Evolutionary conservation across 2,329 filamentous ascomycete species (phyloP).

Genomic region (Pseudogymnoascus pannorum): DNA sequence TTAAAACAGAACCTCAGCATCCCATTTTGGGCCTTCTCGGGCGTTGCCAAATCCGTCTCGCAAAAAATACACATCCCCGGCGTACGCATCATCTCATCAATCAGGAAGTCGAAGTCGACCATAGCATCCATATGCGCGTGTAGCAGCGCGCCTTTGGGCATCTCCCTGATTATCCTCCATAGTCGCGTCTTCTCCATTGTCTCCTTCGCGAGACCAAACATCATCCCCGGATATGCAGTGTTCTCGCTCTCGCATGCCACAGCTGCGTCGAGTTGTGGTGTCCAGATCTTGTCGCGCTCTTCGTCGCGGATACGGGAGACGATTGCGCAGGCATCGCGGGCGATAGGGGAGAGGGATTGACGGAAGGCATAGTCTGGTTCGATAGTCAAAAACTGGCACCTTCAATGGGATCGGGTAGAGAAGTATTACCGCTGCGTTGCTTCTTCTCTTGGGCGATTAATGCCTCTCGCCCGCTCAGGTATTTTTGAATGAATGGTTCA

Average conservation of each 20-base stretch:
- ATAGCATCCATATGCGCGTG: slow-evolving; percentile 90
- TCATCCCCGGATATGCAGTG: slow-evolving; percentile 79
- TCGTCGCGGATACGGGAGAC: slow-evolving; percentile 71
- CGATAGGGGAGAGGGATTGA: slow-evolving; percentile 69
- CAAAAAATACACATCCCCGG: slow-evolving; percentile 67
- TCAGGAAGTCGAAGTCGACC: slow-evolving; percentile 76
- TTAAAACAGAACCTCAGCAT: slow-evolving; percentile 56
- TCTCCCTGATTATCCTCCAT: slow-evolving; percentile 74
- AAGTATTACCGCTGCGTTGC: slow-evolving; percentile 62
- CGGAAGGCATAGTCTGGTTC: slow-evolving; percentile 60
- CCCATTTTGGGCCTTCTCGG: slow-evolving; percentile 46
- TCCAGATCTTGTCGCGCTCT: slow-evolving; percentile 74
- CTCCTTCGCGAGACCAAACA: slow-evolving; percentile 82
- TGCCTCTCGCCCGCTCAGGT: slow-evolving; percentile 65
- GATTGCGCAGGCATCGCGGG: slow-evolving; percentile 68
- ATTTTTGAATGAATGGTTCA: slow-evolving; percentile 77
- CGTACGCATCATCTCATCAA: slow-evolving; percentile 62
- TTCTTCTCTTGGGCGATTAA: slow-evolving; percentile 76
- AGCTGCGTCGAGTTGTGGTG: slow-evolving; percentile 60
- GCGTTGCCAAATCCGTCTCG: slow-evolving; percentile 46
- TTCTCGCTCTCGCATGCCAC: slow-evolving; percentile 55
- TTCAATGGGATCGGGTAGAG: slow-evolving; percentile 15
- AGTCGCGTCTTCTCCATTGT: slow-evolving; percentile 77
- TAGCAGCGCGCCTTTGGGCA: slow-evolving; percentile 83
- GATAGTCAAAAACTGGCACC: slow-evolving; percentile 17